Evolutionary conservation across 345 rosid genomes (phyloP).

Genomic region (Bruguiera sexangula): DNA sequence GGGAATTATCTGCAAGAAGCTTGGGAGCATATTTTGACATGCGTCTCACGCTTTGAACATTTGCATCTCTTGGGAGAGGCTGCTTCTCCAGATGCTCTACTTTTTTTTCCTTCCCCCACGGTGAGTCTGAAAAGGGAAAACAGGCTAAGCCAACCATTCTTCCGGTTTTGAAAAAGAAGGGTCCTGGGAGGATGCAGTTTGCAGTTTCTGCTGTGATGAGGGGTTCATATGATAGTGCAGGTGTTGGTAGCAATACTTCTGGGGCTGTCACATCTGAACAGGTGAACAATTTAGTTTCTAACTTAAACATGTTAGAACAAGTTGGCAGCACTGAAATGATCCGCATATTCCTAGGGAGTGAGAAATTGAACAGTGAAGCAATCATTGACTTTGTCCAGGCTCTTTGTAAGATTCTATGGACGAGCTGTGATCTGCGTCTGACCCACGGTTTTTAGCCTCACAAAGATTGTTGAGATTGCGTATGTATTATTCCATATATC

Average conservation of each 20-base stretch:
- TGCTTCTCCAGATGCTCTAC: slow-evolving; percentile 98
- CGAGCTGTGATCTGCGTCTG: slow-evolving; percentile 88
- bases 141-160: slow-evolving; percentile 60
- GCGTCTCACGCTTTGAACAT: slow-evolving; percentile 97
- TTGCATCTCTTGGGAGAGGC: slow-evolving; percentile 98
- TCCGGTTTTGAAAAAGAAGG: slow-evolving; percentile 81
- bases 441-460: slow-evolving; percentile 97
- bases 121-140: slow-evolving; percentile 78
- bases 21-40: slow-evolving; percentile 98
- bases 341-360: slow-evolving; percentile 84
- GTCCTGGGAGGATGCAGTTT: slow-evolving; percentile 80
- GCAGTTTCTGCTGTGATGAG: slow-evolving; percentile 84
- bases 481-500: slow-evolving; percentile 33
- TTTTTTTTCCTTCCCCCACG: slow-evolving; percentile 84
- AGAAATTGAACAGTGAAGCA: slow-evolving; percentile 95
- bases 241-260: slow-evolving; percentile 64
- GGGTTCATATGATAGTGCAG: slow-evolving; percentile 97
- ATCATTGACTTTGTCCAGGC: slow-evolving; percentile 92
- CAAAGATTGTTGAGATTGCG: slow-evolving; percentile 99
- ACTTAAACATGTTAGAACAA: slow-evolving; percentile 93
- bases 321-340: slow-evolving; percentile 96
- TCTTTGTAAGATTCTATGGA: slow-evolving; percentile 98
- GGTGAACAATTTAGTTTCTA: slow-evolving; percentile 83
- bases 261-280: slow-evolving; percentile 84
- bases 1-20: slow-evolving; percentile 99